Evolutionary conservation across 129 eudicot species (phyloP).

Genomic region (Lonicera japonica): DNA sequence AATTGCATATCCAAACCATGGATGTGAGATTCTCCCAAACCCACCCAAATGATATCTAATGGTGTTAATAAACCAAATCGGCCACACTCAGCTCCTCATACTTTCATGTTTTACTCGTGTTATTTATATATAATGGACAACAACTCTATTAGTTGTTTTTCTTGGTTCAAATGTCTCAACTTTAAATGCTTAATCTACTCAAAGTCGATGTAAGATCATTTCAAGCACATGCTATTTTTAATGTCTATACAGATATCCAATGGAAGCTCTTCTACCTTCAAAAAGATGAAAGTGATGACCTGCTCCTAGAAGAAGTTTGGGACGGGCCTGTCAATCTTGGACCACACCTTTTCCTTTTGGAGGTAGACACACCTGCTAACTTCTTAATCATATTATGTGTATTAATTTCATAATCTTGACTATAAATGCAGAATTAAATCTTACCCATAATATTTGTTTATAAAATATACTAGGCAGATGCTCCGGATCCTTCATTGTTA

Average conservation of each 20-base stretch:
- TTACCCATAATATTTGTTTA: neutral
- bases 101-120: too few relatives aligned
- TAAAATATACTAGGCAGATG: slow-evolving; percentile 60
- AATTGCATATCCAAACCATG: too few relatives aligned
- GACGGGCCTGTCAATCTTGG: slow-evolving; percentile 95
- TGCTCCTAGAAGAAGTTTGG: slow-evolving; percentile 78
- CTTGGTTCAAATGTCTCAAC: too few relatives aligned
- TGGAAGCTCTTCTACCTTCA: slow-evolving; percentile 95
- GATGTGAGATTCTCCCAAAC: too few relatives aligned
- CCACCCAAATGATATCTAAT: too few relatives aligned
- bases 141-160: too few relatives aligned
- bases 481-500: slow-evolving; percentile 86
- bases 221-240: too few relatives aligned
- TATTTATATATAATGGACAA: too few relatives aligned
- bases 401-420: neutral
- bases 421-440: neutral
- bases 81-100: too few relatives aligned
- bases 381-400: neutral
- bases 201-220: too few relatives aligned
- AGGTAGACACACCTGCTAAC: slow-evolving; percentile 31
- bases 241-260: slow-evolving; percentile 59
- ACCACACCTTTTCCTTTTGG: slow-evolving; percentile 80
- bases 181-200: too few relatives aligned
- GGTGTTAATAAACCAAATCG: too few relatives aligned
- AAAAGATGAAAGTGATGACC: slow-evolving; percentile 92